Evolutionary conservation across 2,329 filamentous ascomycete species (phyloP), one percentile per base, ranked within the genome.

Genomic region (Aureobasidium pullulans): DNA sequence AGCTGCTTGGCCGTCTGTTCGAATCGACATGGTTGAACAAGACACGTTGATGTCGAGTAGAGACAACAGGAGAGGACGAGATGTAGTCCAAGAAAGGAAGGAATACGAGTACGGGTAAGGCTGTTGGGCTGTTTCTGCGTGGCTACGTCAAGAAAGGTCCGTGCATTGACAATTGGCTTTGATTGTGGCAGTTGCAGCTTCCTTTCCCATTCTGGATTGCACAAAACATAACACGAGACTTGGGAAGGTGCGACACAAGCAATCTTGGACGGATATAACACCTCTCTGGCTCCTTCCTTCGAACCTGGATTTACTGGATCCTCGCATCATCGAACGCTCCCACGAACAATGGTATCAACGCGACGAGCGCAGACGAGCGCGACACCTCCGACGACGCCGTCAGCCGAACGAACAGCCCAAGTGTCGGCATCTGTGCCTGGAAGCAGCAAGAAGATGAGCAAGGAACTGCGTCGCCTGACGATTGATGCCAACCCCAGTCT

Each of bases 281-380:
- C 15, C 10, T 8, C 5, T 47, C 44, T 8, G 23, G 23, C 42
- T 28, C 11, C 42, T 44, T 28, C 19, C 19, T 9, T 7, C 7
- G 1, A 15, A 4, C 10, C 44, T 34, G 28, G 13, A 23, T 16
- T 11, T 8, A 9, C 19, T 23, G 46, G 31, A 36, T 8, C 1
- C 3, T 9, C 16, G 9, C 8, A 37, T 8, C 19, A 42, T 36
- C 39, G 39, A 42, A 16, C 2, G 3, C 23, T 9, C 6, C 15
- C 8, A 9, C 31, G 9, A 9, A 32, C 8, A 28, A 59, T 59
- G 57, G 47, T 53, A 19, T 15, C 56, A 13, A 58, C 47, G 15
- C 47, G 57, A 50, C 57, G 57, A 31, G 57, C 57, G 43, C 47
- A 52, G 15, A 19, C 32, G 16, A 59, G 57, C 57, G 57, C 57